Evolutionary conservation across 2,329 filamentous ascomycete species (phyloP).

Genomic region (Cordyceps cateniannulata): DNA sequence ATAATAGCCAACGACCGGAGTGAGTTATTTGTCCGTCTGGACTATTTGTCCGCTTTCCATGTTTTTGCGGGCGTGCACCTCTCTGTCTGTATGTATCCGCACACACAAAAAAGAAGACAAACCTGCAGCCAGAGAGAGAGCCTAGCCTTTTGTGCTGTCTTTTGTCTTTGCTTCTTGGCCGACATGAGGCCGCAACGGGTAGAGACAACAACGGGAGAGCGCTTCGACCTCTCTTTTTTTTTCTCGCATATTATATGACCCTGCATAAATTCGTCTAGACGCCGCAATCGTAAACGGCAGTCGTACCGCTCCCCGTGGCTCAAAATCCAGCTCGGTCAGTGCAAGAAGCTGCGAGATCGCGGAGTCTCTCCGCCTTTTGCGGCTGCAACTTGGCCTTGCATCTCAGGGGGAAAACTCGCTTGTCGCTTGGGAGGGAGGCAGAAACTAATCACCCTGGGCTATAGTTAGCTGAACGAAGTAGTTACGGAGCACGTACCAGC

Average conservation of each 20-base stretch:
- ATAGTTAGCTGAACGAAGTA: too few species aligned
- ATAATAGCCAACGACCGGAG: not conserved
- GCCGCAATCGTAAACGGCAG: not conserved
- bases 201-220: too few species aligned
- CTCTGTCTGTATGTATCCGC: too few species aligned
- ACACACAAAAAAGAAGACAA: not conserved
- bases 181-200: not conserved
- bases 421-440: too few species aligned
- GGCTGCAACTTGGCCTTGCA: not conserved
- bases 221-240: too few species aligned
- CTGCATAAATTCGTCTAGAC: not conserved
- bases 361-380: not conserved
- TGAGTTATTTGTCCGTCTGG: not conserved
- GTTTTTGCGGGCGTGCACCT: not conserved
- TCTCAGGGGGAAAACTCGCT: not conserved
- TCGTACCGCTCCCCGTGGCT: not conserved
- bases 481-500: too few species aligned
- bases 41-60: too few species aligned
- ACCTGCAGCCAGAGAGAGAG: too few species aligned
- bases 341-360: not conserved
- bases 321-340: not conserved
- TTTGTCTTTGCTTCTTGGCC: not conserved
- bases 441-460: too few species aligned
- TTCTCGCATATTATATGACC: not conserved
- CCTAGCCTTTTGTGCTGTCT: too few species aligned